These are phyloP conservation scores for Cladochytrium replicatum DNA, from an alignment of 192 early-diverging fungal genomes.

Conservation along the genomic window DNA sequence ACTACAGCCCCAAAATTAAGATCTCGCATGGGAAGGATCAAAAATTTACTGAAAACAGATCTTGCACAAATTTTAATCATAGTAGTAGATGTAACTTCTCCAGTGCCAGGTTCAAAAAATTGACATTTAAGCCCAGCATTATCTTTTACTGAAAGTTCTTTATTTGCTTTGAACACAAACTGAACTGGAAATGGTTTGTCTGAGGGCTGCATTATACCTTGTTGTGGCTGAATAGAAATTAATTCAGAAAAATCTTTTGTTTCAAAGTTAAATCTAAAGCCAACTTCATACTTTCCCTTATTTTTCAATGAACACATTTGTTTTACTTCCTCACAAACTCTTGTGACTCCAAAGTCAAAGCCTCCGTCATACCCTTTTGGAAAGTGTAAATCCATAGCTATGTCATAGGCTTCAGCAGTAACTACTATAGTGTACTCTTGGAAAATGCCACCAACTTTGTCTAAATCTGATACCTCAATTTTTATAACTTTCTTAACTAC, in stretches of 20 bases:
- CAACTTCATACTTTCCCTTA: slow-evolving; percentile 55
- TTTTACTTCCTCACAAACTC: slow-evolving; percentile 46
- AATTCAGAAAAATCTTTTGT: slow-evolving; percentile 35
- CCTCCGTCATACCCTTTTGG: slow-evolving; percentile 51
- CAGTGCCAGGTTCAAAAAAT: slow-evolving; percentile 47
- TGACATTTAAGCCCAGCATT: slow-evolving; percentile 38
- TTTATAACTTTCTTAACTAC: slow-evolving; percentile 39
- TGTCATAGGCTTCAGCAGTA: slow-evolving; percentile 55
- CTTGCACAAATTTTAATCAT: slow-evolving; percentile 43
- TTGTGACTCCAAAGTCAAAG: slow-evolving; percentile 50
- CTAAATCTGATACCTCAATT: slow-evolving; percentile 44
- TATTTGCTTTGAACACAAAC: slow-evolving; percentile 35
- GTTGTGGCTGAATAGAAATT: slow-evolving; percentile 36
- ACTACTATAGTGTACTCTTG: slow-evolving; percentile 47
- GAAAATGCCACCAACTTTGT: slow-evolving; percentile 42
- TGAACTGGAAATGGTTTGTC: slow-evolving; percentile 52
- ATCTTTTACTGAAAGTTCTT: slow-evolving; percentile 35
- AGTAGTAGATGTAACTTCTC: slow-evolving; percentile 42
- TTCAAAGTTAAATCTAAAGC: slow-evolving; percentile 46
- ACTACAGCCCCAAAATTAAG: slow-evolving; percentile 54
- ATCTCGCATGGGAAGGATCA: slow-evolving; percentile 41
- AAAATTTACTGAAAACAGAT: slow-evolving; percentile 48
- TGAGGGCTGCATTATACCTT: slow-evolving; percentile 48
- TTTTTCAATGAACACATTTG: slow-evolving; percentile 35
- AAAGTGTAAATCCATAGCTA: slow-evolving; percentile 52